phyloP scores from a whole-genome alignment of 2,329 filamentous ascomycete genomes.

The Colletotrichum noveboracense region DNA sequence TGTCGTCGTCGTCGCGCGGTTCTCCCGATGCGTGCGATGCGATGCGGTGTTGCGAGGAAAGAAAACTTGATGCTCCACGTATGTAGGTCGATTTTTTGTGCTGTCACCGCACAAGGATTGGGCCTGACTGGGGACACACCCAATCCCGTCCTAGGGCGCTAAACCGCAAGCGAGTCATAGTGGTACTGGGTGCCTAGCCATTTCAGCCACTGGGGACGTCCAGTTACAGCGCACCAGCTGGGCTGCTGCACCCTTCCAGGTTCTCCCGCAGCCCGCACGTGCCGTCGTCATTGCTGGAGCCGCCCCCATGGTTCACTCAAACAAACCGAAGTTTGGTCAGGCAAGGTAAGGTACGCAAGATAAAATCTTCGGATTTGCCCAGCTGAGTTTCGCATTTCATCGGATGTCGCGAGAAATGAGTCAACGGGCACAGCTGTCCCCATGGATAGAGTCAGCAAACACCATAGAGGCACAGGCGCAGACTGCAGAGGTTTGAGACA shows the following conservation, averaged over 20 bases:
- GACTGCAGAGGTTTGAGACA: neutral
- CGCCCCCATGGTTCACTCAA: neutral
- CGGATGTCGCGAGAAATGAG: neutral
- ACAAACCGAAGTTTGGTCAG: neutral
- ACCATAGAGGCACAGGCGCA: neutral
- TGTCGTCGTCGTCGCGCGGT: slow-evolving; percentile 19
- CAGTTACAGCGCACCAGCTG: neutral
- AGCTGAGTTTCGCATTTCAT: neutral
- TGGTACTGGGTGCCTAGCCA: neutral
- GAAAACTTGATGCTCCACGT: slow-evolving; percentile 20
- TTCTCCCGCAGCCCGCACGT: neutral
- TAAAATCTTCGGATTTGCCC: neutral
- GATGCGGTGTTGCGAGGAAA: slow-evolving; percentile 18
- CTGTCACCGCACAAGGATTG: slow-evolving; percentile 16
- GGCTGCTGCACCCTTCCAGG: neutral
- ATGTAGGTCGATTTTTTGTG: slow-evolving; percentile 17
- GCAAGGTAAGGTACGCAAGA: neutral
- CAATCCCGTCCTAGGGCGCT: slow-evolving; percentile 18
- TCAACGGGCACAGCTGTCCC: neutral
- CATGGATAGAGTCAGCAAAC: neutral
- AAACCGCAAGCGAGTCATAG: slow-evolving; percentile 20
- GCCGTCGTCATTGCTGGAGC: neutral
- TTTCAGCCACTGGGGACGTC: neutral
- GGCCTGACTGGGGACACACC: slow-evolving; percentile 7
- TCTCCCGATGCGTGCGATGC: slow-evolving; percentile 20